Base-by-base conservation (phyloP, 129 eudicot species). In the carrot (Daucus carota) region DNA sequence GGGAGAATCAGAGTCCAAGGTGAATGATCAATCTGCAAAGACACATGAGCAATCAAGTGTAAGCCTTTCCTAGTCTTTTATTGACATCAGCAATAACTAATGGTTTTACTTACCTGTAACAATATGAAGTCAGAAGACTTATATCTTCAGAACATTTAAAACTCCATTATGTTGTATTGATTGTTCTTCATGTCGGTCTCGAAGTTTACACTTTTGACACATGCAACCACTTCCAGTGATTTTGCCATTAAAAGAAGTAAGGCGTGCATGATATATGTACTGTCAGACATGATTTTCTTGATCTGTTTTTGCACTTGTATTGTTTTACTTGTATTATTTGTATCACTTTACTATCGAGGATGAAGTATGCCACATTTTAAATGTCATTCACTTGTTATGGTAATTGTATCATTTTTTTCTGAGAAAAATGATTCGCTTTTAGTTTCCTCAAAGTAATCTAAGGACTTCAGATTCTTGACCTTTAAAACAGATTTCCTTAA, bases 1-100 rank as follows among this genome's bases (percentile, higher is more conserved):
- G 84, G 98, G 98, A 67, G 98, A 90, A 81, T 81, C 90, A 1
- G 98, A 93, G 76, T 82, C 87, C 44, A 93, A 93, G 86, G 81
- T 20, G 76, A 90, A 65, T 75, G 98, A 93, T 76, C 98, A 88
- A 80, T 80, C 92, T 75, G 60, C 90, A 59, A 93, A 87, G 87
- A 26, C 87, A 75, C 90, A 84, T 70, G 98, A 93, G 36, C 89
- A 75, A 78, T 76, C 85, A 73, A 54, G 80, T 87, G 98, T 90
- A 90, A 85, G 86, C 57, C 48, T 48, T 43, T 76, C 7, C 12
- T 72, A 24, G 34, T 60, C 29, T 73, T n/a, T 72, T 42, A 6
- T 38, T 24, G 65, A 28, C 20, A 38, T 43, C 22, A 22, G 34
- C 24, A 36, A 10, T 40, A 36, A 40, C 20, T 40, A 22, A 9